Evolutionary conservation across 345 rosid genomes (phyloP).

Genomic region (Viola odorata): DNA sequence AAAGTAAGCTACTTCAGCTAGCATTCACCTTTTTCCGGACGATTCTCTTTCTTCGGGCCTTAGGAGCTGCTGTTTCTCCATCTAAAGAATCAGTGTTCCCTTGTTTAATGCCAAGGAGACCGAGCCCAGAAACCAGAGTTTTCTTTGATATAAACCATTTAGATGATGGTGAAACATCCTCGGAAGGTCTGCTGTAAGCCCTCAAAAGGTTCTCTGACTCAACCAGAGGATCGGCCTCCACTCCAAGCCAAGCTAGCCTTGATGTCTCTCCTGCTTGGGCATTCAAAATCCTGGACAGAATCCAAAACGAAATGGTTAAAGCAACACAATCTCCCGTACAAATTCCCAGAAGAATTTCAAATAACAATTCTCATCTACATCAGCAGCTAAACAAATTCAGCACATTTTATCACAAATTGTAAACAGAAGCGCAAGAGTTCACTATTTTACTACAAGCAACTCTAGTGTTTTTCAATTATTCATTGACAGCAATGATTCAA

Average conservation of each 20-base stretch:
- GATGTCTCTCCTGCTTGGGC: conserved; percentile 63
- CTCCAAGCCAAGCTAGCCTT: conserved; percentile 81
- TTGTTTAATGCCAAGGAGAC: conserved; percentile 73
- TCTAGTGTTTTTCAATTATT: too few relatives aligned
- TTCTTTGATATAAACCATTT: conserved; percentile 84
- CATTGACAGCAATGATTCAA: too few relatives aligned
- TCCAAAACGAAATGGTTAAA: background rate
- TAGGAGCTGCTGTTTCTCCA: conserved; percentile 49
- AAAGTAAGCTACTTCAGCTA: conserved; percentile 23
- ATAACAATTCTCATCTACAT: background rate
- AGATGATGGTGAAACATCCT: conserved; percentile 43
- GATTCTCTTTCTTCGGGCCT: conserved; percentile 69
- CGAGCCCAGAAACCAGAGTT: conserved; percentile 67
- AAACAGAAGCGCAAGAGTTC: too few relatives aligned
- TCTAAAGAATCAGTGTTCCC: conserved; percentile 28
- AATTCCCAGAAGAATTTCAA: background rate
- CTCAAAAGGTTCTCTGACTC: conserved; percentile 63
- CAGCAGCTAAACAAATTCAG: too few relatives aligned
- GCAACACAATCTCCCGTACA: background rate
- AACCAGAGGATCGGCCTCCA: conserved; percentile 76
- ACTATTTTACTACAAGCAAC: too few relatives aligned
- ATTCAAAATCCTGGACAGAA: conserved; percentile 58
- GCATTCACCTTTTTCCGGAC: conserved; percentile 72
- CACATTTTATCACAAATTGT: too few relatives aligned
- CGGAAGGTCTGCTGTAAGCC: conserved; percentile 63